Percentiles rank a stretch among this genome's conserved stretches.
phyloP scores from a whole-genome alignment of 495 filamentous ascomycete species.

The Articulospora tetracladia region DNA sequence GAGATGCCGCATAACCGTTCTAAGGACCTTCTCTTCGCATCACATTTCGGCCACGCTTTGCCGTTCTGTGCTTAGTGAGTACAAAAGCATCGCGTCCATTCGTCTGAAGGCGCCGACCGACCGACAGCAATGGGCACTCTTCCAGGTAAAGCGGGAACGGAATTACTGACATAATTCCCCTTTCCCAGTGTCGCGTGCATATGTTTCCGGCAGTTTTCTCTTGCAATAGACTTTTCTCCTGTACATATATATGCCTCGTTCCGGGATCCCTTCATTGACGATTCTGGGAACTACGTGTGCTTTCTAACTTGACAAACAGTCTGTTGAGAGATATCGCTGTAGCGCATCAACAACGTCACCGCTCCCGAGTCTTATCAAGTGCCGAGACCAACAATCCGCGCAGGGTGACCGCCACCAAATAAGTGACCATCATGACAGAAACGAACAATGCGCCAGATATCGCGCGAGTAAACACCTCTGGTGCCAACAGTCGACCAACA shows the following conservation, averaged over 20 bases:
- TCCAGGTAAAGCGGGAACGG: not conserved
- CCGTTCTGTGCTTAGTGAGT: not conserved
- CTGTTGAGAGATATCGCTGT: too few relatives aligned
- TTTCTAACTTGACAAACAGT: too few relatives aligned
- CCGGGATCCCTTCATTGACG: too few relatives aligned
- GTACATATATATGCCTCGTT: too few relatives aligned
- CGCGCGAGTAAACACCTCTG: not conserved
- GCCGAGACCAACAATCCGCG: too few relatives aligned
- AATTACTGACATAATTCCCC: not conserved
- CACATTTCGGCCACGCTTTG: not conserved
- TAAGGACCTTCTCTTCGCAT: not conserved
- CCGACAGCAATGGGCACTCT: not conserved
- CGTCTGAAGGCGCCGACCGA: not conserved
- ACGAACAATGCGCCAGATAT: not conserved
- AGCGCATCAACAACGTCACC: not conserved
- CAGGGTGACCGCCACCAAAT: not conserved
- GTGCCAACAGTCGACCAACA: slow-evolving; percentile 1
- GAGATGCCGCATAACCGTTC: not conserved
- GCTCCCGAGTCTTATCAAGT: too few relatives aligned
- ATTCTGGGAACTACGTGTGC: too few relatives aligned
- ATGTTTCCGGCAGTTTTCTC: too few relatives aligned
- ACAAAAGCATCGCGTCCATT: not conserved
- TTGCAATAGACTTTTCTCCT: too few relatives aligned
- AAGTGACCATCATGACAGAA: not conserved
- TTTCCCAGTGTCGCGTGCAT: not conserved